Conservation (phyloP, 2,329 filamentous ascomycete species). For the Xylariales sp. region DNA sequence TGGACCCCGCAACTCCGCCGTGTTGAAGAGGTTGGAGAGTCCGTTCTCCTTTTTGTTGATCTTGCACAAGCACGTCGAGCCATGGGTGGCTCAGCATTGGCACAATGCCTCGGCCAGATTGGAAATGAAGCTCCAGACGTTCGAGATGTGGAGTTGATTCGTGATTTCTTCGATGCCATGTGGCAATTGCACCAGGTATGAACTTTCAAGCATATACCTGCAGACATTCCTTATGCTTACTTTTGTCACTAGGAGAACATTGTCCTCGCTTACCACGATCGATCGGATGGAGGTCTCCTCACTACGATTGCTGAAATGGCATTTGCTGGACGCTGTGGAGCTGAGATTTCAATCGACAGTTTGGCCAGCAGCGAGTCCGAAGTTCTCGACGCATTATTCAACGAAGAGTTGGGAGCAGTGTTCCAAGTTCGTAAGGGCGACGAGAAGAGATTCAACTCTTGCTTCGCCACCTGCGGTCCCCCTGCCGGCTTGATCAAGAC, state of each 20-base stretch:
- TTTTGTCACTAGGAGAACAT: slow-evolving; percentile 41
- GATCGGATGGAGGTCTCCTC: slow-evolving; percentile 87
- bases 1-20: slow-evolving; percentile 90
- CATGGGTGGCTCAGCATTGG: slow-evolving; percentile 85
- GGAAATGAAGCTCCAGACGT: slow-evolving; percentile 85
- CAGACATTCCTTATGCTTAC: slow-evolving; percentile 25
- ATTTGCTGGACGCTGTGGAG: slow-evolving; percentile 89
- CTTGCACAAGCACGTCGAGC: slow-evolving; percentile 76
- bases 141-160: slow-evolving; percentile 72
- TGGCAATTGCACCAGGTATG: slow-evolving; percentile 55
- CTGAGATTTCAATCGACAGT: slow-evolving; percentile 78
- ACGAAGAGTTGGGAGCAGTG: slow-evolving; percentile 90
- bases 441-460: slow-evolving; percentile 79
- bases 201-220: slow-evolving; percentile 61
- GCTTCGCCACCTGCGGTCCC: slow-evolving; percentile 86
- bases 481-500: slow-evolving; percentile 77
- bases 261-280: slow-evolving; percentile 91
- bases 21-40: slow-evolving; percentile 83
- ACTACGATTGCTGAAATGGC: slow-evolving; percentile 95
- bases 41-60: slow-evolving; percentile 85
- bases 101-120: slow-evolving; percentile 82
- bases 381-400: slow-evolving; percentile 80
- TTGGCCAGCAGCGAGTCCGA: slow-evolving; percentile 60
- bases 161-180: slow-evolving; percentile 89
- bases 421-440: slow-evolving; percentile 89